These are phyloP conservation scores for Prototheca wickerhamii DNA, from an alignment of 163 green algal genomes.

Conservation along the genomic window DNA sequence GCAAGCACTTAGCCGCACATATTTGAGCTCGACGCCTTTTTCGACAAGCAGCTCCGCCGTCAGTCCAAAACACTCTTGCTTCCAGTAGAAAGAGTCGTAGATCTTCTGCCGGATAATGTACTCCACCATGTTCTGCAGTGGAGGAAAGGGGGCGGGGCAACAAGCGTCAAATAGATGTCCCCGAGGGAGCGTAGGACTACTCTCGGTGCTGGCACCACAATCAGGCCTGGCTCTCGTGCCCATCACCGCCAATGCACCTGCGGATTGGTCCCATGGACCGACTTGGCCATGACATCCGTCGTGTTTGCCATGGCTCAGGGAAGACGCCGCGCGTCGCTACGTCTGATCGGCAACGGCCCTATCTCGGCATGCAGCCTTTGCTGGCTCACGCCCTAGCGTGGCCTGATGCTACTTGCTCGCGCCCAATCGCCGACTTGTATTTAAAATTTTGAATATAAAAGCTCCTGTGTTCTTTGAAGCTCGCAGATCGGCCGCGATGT, in stretches of 20 bases:
- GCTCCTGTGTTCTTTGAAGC: no score
- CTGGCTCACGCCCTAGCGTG: no score
- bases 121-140: conserved; percentile 81
- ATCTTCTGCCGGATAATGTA: conserved; percentile 88
- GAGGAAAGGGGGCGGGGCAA: not conserved
- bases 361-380: not conserved
- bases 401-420: no score
- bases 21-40: conserved; percentile 80
- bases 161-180: not conserved
- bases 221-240: not conserved
- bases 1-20: conserved; percentile 7
- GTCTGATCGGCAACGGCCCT: not conserved
- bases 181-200: no score
- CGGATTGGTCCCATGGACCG: conserved; percentile 84
- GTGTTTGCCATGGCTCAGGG: conserved; percentile 84
- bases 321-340: not conserved
- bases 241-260: conserved; percentile 40
- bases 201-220: no score
- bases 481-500: no score
- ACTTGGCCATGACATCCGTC: conserved; percentile 60
- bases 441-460: no score
- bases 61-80: conserved; percentile 95
- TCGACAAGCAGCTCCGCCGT: conserved; percentile 89
- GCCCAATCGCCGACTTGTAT: no score
- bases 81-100: conserved; percentile 91